Conservation (phyloP, 257 asterid species). For the Solanum neorickii region DNA sequence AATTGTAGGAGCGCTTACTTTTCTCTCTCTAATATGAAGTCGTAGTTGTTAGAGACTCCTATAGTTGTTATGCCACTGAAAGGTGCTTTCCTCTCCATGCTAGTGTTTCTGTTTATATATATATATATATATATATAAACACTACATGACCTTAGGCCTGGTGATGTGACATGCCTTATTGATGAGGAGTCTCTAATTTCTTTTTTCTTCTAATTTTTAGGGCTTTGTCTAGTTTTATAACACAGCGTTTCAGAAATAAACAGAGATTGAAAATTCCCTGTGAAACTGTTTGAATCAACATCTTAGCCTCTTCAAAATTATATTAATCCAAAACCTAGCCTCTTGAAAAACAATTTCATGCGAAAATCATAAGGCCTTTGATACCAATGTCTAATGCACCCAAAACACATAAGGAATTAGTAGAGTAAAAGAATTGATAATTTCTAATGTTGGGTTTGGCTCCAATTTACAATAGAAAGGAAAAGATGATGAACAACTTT, state of each 20-base stretch:
- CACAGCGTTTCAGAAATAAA: background rate
- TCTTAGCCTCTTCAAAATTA: background rate
- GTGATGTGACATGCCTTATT: background rate
- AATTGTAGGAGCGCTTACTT: background rate
- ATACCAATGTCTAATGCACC: no score
- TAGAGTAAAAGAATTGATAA: no score
- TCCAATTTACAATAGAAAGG: no score
- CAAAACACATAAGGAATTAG: no score
- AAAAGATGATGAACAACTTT: no score
- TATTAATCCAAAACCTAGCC: background rate
- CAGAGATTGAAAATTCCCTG: background rate
- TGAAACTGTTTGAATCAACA: background rate
- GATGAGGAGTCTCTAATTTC: background rate
- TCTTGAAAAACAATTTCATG: background rate
- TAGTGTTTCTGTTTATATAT: no score
- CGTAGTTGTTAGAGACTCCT: background rate
- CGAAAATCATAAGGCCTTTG: background rate
- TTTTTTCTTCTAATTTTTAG: background rate
- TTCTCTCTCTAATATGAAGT: background rate
- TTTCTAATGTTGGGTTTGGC: no score
- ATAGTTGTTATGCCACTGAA: background rate
- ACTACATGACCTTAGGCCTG: background rate
- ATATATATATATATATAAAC: background rate
- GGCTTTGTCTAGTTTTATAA: background rate
- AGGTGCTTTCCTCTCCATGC: background rate